Percentiles rank a stretch among this genome's conserved stretches.
These are phyloP conservation scores for Jamesozyma spencerorum DNA, from an alignment of 805 yeast genomes.

Conservation along the genomic window DNA sequence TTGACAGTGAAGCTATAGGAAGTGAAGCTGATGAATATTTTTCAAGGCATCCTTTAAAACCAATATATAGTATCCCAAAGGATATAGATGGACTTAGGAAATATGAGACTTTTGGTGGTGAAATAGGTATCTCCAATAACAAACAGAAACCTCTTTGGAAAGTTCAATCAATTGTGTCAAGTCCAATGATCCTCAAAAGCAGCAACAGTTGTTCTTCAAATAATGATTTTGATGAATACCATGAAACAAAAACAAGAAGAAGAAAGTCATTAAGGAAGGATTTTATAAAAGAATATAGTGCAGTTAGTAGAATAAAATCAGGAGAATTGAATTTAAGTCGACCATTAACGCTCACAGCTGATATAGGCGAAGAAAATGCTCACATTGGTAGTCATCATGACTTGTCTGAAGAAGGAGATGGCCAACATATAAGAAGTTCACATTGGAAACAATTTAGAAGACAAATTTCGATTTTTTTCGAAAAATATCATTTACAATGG, in stretches of 20 bases:
- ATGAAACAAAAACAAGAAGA: background rate
- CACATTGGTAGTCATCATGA: constrained; percentile 3
- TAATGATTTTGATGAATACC: too few relatives aligned
- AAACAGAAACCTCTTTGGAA: too few relatives aligned
- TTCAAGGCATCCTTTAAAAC: too few relatives aligned
- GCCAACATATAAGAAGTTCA: background rate
- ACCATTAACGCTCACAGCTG: constrained; percentile 26
- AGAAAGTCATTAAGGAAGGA: constrained; percentile 6
- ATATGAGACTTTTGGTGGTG: background rate
- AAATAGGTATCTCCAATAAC: too few relatives aligned
- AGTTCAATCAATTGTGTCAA: too few relatives aligned
- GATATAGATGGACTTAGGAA: too few relatives aligned
- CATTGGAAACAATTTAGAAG: constrained; percentile 3
- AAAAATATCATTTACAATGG: constrained; percentile 28
- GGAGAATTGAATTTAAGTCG: constrained; percentile 27
- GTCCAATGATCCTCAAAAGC: too few relatives aligned
- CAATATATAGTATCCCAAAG: background rate
- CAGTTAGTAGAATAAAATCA: constrained; percentile 19
- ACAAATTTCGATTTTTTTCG: constrained; percentile 18
- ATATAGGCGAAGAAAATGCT: constrained; percentile 20
- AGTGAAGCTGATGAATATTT: background rate
- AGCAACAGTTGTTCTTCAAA: too few relatives aligned
- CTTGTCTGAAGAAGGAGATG: too few relatives aligned
- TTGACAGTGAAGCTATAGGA: constrained; percentile 1
- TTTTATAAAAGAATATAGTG: constrained; percentile 36